Evolutionary conservation across 2,329 filamentous ascomycete species (phyloP), one percentile per base, ranked within the genome.

Genomic region (Sclerotinia subarctica): DNA sequence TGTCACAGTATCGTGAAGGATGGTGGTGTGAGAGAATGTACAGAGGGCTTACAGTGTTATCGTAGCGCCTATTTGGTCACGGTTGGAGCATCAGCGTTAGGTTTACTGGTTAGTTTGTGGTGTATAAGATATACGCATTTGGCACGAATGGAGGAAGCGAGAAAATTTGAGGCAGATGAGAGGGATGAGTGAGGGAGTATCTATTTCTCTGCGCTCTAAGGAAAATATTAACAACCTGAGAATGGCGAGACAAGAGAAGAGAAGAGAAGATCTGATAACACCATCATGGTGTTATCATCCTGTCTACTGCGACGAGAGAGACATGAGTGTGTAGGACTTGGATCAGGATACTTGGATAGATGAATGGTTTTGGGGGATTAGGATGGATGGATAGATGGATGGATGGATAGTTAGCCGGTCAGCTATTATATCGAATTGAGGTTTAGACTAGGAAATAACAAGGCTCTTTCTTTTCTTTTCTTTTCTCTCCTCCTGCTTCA

Each of bases 31-130:
- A 84, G 90, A 42, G 85, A 88, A 26, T 98, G 95, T 77, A 82
- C 85, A 26, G 87, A 94, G 35, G 95, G 95, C 0, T 79, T 94
- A 15, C 82, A 85, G 26, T 98, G 94, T 78, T 98, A 97, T 79
- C 84, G 86, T 42, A 82, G 86, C 3, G 94, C 94, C 1, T 98
- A 97, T 77, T 85, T 86, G 73, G 85, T 93, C 64, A 97, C 94
- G 0, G 83, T 96, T 19, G 82, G 83, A 26, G 88, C 91, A 0
- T 94, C 92, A 71, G 77, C 89, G 0, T 74, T 89, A 1, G 94
- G 92, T 0, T 81, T 95, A 1, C 78, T 81, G 0, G 85, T 94
- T 49, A 91, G 88, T 64, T 78, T 96, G 42, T 91, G 86, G 83
- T 86, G 88, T 38, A 92, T 94, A 58, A 69, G 72, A 32, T 74